These are phyloP conservation scores for Eucalyptus virginea DNA, from an alignment of 345 rosid genomes.

Conservation along the genomic window DNA sequence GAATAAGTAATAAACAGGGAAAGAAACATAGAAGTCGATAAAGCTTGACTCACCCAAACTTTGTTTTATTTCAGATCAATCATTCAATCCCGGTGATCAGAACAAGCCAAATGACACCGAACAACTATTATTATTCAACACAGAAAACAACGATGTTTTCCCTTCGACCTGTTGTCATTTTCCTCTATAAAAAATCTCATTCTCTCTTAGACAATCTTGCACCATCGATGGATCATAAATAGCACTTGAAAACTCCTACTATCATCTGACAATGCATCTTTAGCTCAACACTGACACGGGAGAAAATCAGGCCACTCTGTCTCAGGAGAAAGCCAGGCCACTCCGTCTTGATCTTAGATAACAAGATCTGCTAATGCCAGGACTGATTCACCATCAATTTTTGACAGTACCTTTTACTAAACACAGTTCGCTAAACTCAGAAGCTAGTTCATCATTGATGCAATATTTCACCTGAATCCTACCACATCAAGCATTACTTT, in stretches of 20 bases:
- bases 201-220: neutral
- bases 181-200: neutral
- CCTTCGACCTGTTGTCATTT: neutral
- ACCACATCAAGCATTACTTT: neutral
- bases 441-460: slow-evolving; percentile 4
- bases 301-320: neutral
- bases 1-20: neutral
- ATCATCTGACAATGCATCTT: neutral
- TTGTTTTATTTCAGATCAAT: neutral
- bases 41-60: neutral
- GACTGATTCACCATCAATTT: neutral
- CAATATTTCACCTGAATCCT: neutral
- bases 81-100: neutral
- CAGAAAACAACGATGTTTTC: neutral
- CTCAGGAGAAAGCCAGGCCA: neutral
- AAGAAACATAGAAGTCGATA: rapidly evolving
- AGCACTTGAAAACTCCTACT: neutral
- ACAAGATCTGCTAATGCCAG: neutral
- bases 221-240: neutral
- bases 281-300: neutral
- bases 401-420: neutral
- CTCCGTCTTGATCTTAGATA: neutral
- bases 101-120: neutral
- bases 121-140: neutral
- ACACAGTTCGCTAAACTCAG: neutral